Conservation (phyloP, 768 basidiomycete species). For the Boletellus sp. region DNA sequence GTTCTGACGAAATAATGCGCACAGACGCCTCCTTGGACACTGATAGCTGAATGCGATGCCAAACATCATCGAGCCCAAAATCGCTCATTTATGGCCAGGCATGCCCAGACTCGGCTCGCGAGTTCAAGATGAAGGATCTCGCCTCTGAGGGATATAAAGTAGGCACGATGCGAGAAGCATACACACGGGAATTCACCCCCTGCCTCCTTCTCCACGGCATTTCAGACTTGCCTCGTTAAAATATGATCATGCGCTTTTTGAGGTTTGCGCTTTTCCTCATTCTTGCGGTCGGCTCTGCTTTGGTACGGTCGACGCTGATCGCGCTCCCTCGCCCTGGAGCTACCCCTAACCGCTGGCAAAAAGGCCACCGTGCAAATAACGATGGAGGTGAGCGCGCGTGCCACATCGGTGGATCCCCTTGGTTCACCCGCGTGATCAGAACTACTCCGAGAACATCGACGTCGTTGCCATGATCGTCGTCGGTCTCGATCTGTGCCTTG, state of each 20-base stretch:
- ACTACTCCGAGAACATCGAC: constrained; percentile 22
- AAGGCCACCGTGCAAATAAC: constrained; percentile 8
- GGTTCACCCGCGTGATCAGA: constrained; percentile 4
- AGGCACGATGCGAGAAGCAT: background rate
- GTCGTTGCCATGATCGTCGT: constrained; percentile 31
- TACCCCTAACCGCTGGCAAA: constrained; percentile 1
- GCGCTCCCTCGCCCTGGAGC: constrained; percentile 1
- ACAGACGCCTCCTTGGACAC: background rate
- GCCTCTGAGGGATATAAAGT: constrained; percentile 15
- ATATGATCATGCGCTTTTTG: constrained; percentile 17
- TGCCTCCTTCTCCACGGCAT: background rate
- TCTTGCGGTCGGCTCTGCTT: constrained; percentile 7
- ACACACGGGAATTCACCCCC: background rate
- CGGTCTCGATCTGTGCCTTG: constrained; percentile 27
- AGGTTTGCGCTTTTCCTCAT: constrained; percentile 12
- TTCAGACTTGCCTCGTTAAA: background rate
- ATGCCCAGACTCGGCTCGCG: background rate
- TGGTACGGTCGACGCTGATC: constrained; percentile 8
- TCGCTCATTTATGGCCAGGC: background rate
- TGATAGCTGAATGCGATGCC: background rate
- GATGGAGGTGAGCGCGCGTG: constrained; percentile 4
- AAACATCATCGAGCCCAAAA: background rate
- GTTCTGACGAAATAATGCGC: background rate
- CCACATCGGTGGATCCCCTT: background rate
- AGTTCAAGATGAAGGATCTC: background rate